Percentiles rank a stretch among this genome's conserved stretches.
Conservation (phyloP, 176 grass and related monocot genomes). For the Oryza glumipatula region DNA sequence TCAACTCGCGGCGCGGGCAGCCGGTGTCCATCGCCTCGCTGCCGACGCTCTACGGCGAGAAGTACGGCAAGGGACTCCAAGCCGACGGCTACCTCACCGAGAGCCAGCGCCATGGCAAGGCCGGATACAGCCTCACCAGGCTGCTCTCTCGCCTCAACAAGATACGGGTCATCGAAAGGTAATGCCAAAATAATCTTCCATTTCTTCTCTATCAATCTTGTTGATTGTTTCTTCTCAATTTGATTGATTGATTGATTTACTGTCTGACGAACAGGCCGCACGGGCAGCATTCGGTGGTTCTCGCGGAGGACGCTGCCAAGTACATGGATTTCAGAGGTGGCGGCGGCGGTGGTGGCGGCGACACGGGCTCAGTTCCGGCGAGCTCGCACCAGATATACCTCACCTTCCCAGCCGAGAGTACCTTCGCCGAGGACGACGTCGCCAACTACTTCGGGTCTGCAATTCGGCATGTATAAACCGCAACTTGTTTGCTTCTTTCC, state of each 20-base stretch:
- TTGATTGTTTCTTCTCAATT: background rate
- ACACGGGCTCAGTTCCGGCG: constrained; percentile 32
- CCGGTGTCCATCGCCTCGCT: constrained; percentile 87
- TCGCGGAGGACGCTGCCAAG: constrained; percentile 69
- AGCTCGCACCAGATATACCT: constrained; percentile 93
- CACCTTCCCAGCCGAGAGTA: constrained; percentile 86
- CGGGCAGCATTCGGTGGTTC: constrained; percentile 80
- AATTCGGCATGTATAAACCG: too few species aligned
- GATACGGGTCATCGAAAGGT: constrained; percentile 80
- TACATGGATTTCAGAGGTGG: constrained; percentile 52
- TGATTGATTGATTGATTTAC: background rate
- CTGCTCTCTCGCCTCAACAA: constrained; percentile 76
- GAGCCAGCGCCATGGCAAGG: constrained; percentile 84
- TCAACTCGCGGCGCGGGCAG: constrained; percentile 58
- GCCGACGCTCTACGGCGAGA: constrained; percentile 75
- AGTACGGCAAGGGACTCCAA: constrained; percentile 80
- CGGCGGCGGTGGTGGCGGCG: constrained; percentile 46
- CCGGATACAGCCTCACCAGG: constrained; percentile 81
- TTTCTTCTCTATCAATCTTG: background rate
- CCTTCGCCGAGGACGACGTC: constrained; percentile 73
- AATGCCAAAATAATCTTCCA: background rate
- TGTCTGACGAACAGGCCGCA: constrained; percentile 57
- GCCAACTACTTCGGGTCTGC: constrained; percentile 71
- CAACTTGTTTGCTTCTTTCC: too few species aligned
- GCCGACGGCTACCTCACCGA: constrained; percentile 94